Base-by-base conservation (phyloP, 139 green algal species). In the Coelastrella sp. region DNA sequence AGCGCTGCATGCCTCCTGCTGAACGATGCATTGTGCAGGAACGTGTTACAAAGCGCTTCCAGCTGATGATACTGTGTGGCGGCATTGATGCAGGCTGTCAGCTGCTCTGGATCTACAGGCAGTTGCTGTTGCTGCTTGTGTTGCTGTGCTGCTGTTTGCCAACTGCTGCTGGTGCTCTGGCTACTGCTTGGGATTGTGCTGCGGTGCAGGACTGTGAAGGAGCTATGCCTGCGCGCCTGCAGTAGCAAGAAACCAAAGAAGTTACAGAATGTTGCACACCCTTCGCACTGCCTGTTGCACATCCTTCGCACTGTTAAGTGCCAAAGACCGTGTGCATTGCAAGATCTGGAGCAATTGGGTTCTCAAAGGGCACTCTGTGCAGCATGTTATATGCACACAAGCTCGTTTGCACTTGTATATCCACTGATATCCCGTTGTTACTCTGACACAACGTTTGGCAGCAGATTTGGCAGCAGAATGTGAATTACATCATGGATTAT, bases 51-150 rank as follows among this genome's bases (percentile, higher is more conserved):
- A 4, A 89, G 16, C 5, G 56, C 71, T 57, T 89, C 56, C 17
- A 89, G 47, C 66, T 89, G 65, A 19, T 54, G 19, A 68, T 73
- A 71, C 66, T n/a, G 16, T 20, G 32, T 23, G 60, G 83, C 83
- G 66, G 83, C 83, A 23, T 80, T n/a, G 66, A 89, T 80, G 83
- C 83, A 89, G 5, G 83, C 68, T 68, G 68, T 60, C 3, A 89
- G 56, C 13, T 65, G 17, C 20, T 22, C 68, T 13, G 83, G 83
- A 68, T 80, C 71, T 11, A 80, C n/a, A 58, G 54, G 13, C 5
- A 20, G 7, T 71, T 88, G 83, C 64, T 78, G 81, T 22, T 75
- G 81, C 61, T 19, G 54, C 56, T 83, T 32, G 0, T 5, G 79
- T 22, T 85, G 79, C 58, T 85, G 79, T 56, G 22, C 7, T 59